Percentiles rank a stretch among this genome's conserved stretches.
Conservation (phyloP, 2,329 filamentous ascomycete genomes). For the Capronia epimyces region DNA sequence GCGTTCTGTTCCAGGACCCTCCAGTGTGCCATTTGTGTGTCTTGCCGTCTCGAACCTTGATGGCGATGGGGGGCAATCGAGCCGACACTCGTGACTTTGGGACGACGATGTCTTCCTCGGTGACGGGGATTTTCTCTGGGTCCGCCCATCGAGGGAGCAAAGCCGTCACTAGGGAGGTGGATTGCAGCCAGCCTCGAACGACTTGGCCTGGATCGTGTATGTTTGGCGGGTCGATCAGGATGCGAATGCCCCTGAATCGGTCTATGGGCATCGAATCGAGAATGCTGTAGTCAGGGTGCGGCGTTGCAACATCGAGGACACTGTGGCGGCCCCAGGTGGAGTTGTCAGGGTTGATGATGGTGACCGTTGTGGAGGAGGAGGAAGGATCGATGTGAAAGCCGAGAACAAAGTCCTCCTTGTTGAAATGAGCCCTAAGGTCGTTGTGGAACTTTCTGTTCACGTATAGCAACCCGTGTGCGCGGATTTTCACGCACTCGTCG, state of each 20-base stretch:
- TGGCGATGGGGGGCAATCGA: slow-evolving; percentile 4
- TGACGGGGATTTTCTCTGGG: not conserved
- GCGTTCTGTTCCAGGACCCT: slow-evolving; percentile 1
- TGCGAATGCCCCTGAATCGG: slow-evolving; percentile 1
- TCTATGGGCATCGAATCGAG: slow-evolving; percentile 7
- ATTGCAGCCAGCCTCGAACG: slow-evolving; percentile 9
- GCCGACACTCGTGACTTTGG: not conserved
- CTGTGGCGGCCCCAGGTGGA: not conserved
- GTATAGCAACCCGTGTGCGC: not conserved
- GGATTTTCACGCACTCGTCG: not conserved
- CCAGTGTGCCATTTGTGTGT: slow-evolving; percentile 1
- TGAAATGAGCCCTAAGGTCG: not conserved
- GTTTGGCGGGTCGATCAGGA: slow-evolving; percentile 5
- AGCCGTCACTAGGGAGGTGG: not conserved
- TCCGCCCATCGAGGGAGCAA: slow-evolving; percentile 2
- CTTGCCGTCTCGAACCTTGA: slow-evolving; percentile 8
- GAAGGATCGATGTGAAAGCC: slow-evolving; percentile 9
- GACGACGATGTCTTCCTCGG: not conserved
- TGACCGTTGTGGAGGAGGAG: not conserved
- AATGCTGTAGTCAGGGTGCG: not conserved
- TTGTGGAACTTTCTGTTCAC: slow-evolving; percentile 1
- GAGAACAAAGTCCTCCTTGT: slow-evolving; percentile 3
- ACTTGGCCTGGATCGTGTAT: slow-evolving; percentile 2
- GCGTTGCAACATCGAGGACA: slow-evolving; percentile 1
- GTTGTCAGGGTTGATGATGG: slow-evolving; percentile 10